Percentiles rank a stretch among this genome's conserved stretches.
phyloP scores from a whole-genome alignment of 1,284 basidiomycete species.

The Moniliella sp. region DNA sequence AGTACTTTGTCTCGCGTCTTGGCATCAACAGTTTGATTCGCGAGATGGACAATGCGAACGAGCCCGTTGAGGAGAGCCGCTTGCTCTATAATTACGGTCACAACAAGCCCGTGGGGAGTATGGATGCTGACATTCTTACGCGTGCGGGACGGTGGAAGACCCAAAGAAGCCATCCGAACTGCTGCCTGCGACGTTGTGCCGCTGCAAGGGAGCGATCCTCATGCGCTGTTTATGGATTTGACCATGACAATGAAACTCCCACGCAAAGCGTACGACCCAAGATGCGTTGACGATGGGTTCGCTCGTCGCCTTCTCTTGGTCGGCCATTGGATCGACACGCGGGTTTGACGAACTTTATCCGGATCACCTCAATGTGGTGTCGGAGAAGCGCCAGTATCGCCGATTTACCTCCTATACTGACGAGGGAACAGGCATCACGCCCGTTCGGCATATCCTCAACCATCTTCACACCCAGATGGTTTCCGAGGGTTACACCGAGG shows the following conservation, averaged over 20 bases:
- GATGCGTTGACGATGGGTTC: slow-evolving; percentile 27
- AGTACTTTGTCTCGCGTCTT: slow-evolving; percentile 21
- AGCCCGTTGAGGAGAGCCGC: slow-evolving; percentile 23
- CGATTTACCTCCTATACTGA: not conserved
- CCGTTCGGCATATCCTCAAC: slow-evolving; percentile 20
- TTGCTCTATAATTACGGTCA: slow-evolving; percentile 23
- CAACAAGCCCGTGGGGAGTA: slow-evolving; percentile 25
- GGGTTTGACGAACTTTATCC: slow-evolving; percentile 26
- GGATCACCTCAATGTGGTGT: slow-evolving; percentile 17
- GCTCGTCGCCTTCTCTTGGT: slow-evolving; percentile 25
- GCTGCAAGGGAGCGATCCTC: slow-evolving; percentile 16
- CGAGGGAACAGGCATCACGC: slow-evolving; percentile 5
- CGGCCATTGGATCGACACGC: slow-evolving; percentile 22
- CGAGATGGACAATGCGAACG: slow-evolving; percentile 26
- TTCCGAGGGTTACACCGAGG: slow-evolving; percentile 14
- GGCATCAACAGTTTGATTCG: slow-evolving; percentile 25
- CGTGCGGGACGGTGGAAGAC: too few relatives aligned
- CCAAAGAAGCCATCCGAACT: too few relatives aligned
- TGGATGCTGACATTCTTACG: slow-evolving; percentile 20
- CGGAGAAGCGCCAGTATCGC: slow-evolving; percentile 13
- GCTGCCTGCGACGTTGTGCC: too few relatives aligned
- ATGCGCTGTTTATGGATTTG: slow-evolving; percentile 27
- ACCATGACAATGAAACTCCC: slow-evolving; percentile 29
- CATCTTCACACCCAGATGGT: slow-evolving; percentile 27
- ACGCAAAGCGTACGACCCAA: slow-evolving; percentile 21